phyloP scores from a whole-genome alignment of 345 rosid genomes.

The Linum lewisii region DNA sequence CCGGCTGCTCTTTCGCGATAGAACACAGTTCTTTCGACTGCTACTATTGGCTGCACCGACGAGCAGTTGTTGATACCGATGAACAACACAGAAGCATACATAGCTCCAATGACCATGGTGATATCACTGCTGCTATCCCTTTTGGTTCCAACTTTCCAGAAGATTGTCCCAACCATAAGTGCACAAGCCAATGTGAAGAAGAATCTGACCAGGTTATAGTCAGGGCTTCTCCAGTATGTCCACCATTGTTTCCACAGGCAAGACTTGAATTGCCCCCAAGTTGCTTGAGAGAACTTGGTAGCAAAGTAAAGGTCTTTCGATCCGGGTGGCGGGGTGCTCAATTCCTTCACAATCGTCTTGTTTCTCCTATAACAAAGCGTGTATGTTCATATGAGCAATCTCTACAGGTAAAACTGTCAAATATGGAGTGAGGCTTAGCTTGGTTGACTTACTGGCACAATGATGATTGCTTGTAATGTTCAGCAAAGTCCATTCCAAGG shows the following conservation, averaged over 20 bases:
- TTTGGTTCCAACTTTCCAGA: conserved; percentile 35
- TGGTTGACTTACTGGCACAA: conserved; percentile 29
- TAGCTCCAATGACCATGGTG: conserved; percentile 36
- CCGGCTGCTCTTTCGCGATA: conserved; percentile 56
- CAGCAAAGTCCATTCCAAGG: conserved; percentile 39
- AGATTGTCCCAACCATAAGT: conserved; percentile 33
- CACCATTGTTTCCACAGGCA: conserved; percentile 51
- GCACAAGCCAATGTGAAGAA: conserved; percentile 31
- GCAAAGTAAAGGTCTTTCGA: conserved; percentile 34
- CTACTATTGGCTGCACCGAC: conserved; percentile 39
- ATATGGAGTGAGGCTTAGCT: too few species aligned
- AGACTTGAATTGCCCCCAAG: conserved; percentile 41
- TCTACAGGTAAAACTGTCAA: too few species aligned
- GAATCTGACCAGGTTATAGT: conserved; percentile 34
- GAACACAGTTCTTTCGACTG: conserved; percentile 50
- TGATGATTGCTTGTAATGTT: conserved; percentile 27
- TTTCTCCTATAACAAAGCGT: conserved; percentile 27
- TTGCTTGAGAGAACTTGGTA: conserved; percentile 29
- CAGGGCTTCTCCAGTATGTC: conserved; percentile 53
- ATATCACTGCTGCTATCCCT: conserved; percentile 34
- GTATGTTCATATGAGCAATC: too few species aligned
- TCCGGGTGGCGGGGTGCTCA: conserved; percentile 33
- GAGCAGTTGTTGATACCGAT: conserved; percentile 40
- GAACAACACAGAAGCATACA: conserved; percentile 35
- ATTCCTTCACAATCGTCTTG: conserved; percentile 30